Evolutionary conservation across 2,329 filamentous ascomycete genomes (phyloP), one percentile per base, ranked within the genome.

Genomic region (Boeremia lycopersici): DNA sequence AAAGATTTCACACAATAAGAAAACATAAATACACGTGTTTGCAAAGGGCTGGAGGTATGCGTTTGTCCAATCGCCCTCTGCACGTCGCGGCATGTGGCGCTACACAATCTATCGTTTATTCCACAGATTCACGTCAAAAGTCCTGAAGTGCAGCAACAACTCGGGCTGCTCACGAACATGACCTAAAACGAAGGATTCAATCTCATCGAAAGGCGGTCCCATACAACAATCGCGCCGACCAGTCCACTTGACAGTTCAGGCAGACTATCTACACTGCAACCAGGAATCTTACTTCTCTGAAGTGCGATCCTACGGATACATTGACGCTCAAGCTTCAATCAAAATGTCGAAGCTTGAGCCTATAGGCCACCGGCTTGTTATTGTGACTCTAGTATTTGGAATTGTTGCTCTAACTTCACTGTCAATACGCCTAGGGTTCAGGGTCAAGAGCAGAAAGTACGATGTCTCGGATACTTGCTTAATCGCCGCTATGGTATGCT

Each of bases 391-490:
- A 10, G 50, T 57, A 2, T 57, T 57, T 43, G 46, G 55, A 1
- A 26, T 48, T 8, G 19, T 51, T 2, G 46, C 46, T 13, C 28
- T 57, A 17, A 13, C 29, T 34, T 54, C 50, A 0, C 36, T 57
- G n/a, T 26, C 33, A 6, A 23, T 54, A n/a, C 55, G 55, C n/a
- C 17, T 54, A 36, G 44, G 45, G 11, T 57, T 57, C 33, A 46
- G 55, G 23, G 30, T 48, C 15, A 47, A 50, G 6, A 40, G 43
- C 13, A 39, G 38, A 17, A 57, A 50, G 28, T 53, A 47, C 28
- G 55, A 57, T 44, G 46, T 38, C 28, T 57, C 55, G 7, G 55
- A 57, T 31, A 50, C 29, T 17, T 57, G 55, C 34, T 26, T 57
- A 9, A 26, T 57, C 26, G 49, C 49, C 12, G 55, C 55, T 35